A percentile compares a stretch with the other conserved stretches of the same genome.
phyloP scores from a whole-genome alignment of 164 flowering plant species.

The Houttuynia cordata region DNA sequence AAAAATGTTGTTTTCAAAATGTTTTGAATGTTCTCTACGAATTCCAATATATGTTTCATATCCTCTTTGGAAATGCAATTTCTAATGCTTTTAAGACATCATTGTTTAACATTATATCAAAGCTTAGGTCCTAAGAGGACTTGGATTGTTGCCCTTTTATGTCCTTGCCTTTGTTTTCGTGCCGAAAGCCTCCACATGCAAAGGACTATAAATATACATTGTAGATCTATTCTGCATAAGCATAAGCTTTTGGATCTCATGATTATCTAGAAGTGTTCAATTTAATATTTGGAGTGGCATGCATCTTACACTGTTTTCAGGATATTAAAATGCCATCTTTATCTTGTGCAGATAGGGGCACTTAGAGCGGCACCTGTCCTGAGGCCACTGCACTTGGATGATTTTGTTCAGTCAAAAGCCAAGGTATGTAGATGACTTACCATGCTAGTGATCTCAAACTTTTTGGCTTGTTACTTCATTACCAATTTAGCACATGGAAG shows the following conservation, averaged over 20 bases:
- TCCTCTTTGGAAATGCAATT: background rate
- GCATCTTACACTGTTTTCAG: background rate
- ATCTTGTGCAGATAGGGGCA: slow-evolving; percentile 28
- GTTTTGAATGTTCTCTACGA: background rate
- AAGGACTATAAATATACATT: no score
- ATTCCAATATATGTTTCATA: background rate
- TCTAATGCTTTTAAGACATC: background rate
- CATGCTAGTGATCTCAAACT: no score
- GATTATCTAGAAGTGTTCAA: no score
- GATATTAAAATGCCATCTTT: background rate
- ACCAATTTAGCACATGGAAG: no score
- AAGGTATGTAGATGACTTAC: slow-evolving; percentile 38
- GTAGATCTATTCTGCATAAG: no score
- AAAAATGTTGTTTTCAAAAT: background rate
- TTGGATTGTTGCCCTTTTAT: no score
- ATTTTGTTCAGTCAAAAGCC: slow-evolving; percentile 73
- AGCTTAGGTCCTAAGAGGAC: no score
- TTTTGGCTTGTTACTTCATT: no score
- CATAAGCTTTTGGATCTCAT: no score
- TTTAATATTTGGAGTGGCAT: background rate
- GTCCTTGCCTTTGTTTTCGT: no score
- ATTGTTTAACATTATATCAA: no score
- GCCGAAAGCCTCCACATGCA: no score
- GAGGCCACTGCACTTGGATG: slow-evolving; percentile 65
- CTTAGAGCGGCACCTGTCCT: slow-evolving; percentile 21